Conservation (phyloP, 768 basidiomycete species). For the Psilocybe sp. region DNA sequence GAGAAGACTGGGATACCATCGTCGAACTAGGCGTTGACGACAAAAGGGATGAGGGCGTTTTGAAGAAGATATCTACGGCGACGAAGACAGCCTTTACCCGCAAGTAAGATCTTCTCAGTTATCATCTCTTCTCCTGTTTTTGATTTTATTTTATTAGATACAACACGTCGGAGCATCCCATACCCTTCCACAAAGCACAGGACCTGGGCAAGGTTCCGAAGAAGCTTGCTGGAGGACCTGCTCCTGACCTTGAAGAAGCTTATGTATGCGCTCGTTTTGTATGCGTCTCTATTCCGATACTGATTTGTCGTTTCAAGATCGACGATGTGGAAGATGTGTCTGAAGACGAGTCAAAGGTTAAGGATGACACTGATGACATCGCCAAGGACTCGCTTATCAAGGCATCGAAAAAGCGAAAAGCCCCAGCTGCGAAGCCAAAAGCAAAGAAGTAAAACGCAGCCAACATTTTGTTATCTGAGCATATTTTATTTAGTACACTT, state of each 20-base stretch:
- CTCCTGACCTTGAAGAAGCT: conserved; percentile 91
- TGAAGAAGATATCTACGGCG: conserved; percentile 80
- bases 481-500: too few species aligned
- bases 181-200: conserved; percentile 89
- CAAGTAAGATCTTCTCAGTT: conserved; percentile 49
- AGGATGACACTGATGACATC: conserved; percentile 44
- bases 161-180: conserved; percentile 86
- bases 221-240: conserved; percentile 71
- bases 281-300: not conserved
- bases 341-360: conserved; percentile 31
- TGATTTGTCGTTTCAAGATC: conserved; percentile 17
- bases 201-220: conserved; percentile 79
- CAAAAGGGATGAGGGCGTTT: conserved; percentile 65
- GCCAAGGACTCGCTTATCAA: conserved; percentile 61
- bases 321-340: conserved; percentile 35
- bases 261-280: conserved; percentile 40
- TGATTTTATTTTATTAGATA: conserved; percentile 50
- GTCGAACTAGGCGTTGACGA: conserved; percentile 90
- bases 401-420: conserved; percentile 45
- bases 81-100: conserved; percentile 85
- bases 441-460: conserved; percentile 17
- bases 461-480: too few species aligned
- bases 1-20: conserved; percentile 96
- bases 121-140: not conserved
- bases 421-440: conserved; percentile 8